A percentile compares a stretch with the other conserved stretches of the same genome.
These are phyloP conservation scores for Bruguiera gymnorhiza DNA, from an alignment of 345 rosid genomes.

Conservation along the genomic window DNA sequence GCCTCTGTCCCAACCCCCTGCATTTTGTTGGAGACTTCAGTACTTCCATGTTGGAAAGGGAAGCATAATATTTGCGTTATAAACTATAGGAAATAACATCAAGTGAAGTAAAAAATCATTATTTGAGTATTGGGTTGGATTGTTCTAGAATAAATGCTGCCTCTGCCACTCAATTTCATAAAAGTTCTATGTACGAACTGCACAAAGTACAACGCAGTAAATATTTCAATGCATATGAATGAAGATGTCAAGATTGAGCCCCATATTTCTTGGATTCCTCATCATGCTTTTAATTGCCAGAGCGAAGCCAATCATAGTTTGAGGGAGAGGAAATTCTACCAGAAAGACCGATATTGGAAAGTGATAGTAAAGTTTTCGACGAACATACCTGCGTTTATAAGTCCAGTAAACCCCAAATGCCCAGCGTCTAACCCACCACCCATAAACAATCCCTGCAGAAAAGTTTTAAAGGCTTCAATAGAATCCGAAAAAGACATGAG, in stretches of 20 bases:
- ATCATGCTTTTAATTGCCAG: not conserved
- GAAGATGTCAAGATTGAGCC: not conserved
- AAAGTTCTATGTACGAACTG: not conserved
- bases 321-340: not conserved
- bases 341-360: not conserved
- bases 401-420: conserved; percentile 48
- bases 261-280: not conserved
- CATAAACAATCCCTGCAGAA: conserved; percentile 52
- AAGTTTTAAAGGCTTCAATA: conserved; percentile 5
- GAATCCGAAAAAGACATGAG: not conserved
- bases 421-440: conserved; percentile 53
- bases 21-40: too few species aligned
- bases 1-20: too few species aligned
- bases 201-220: not conserved
- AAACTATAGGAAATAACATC: too few species aligned
- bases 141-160: too few species aligned
- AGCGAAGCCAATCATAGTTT: not conserved
- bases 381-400: conserved; percentile 61
- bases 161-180: too few species aligned
- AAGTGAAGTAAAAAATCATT: too few species aligned
- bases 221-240: not conserved
- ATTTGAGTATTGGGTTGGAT: too few species aligned
- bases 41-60: too few species aligned
- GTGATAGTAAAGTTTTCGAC: not conserved
- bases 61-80: too few species aligned